Percentiles rank a stretch among this genome's conserved stretches.
Evolutionary conservation across 257 asterid genomes (phyloP).

Genomic region (Mentha longifolia): DNA sequence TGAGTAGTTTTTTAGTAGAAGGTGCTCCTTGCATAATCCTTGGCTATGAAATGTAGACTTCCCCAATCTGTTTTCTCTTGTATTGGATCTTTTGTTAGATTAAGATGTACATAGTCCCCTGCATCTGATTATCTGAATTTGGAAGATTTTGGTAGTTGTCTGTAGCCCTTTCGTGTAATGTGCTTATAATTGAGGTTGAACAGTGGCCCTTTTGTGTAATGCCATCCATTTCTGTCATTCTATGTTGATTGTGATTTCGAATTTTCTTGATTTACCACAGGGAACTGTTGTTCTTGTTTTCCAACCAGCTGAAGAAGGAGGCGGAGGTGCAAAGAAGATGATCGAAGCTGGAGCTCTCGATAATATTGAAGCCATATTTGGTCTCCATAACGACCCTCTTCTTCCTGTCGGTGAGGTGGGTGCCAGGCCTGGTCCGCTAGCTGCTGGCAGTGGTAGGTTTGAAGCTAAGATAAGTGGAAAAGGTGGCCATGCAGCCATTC

Average conservation of each 20-base stretch:
- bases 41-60: neutral
- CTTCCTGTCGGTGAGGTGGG: slow-evolving; percentile 57
- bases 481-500: slow-evolving; percentile 95
- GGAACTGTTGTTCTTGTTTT: slow-evolving; percentile 85
- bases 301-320: slow-evolving; percentile 98
- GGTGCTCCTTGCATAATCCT: neutral
- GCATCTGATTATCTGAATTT: neutral
- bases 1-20: neutral
- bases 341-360: slow-evolving; percentile 69
- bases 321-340: slow-evolving; percentile 89
- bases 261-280: slow-evolving; percentile 38
- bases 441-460: slow-evolving; percentile 77
- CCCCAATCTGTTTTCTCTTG: neutral
- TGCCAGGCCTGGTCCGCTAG: slow-evolving; percentile 66
- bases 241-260: neutral
- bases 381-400: slow-evolving; percentile 50
- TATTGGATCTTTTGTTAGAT: neutral
- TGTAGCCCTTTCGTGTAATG: neutral
- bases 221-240: neutral
- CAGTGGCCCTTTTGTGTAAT: neutral
- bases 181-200: neutral
- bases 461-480: slow-evolving; percentile 80
- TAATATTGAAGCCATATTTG: slow-evolving; percentile 73
- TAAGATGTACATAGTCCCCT: neutral
- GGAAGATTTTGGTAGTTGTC: neutral